phyloP scores from a whole-genome alignment of 257 asterid species.

The Gardenia jasminoides region DNA sequence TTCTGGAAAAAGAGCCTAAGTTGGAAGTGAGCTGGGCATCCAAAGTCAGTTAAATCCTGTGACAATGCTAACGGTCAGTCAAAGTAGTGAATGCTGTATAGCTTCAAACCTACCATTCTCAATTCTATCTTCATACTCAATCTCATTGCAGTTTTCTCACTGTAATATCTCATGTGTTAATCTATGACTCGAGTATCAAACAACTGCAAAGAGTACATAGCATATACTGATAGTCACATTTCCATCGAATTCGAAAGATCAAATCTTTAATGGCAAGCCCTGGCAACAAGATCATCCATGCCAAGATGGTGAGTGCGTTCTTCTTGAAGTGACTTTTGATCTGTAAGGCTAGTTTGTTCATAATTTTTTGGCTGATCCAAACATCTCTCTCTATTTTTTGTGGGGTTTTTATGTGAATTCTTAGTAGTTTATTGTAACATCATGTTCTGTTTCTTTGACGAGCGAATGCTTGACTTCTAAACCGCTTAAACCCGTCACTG shows the following conservation, averaged over 20 bases:
- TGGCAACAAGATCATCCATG: slow-evolving; percentile 19
- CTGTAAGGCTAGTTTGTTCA: background rate
- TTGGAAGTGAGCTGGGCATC: too few species aligned
- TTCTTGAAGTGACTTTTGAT: background rate
- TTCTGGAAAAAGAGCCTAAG: too few species aligned
- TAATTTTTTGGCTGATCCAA: background rate
- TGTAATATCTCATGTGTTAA: background rate
- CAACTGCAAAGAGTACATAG: background rate
- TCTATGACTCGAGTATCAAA: background rate
- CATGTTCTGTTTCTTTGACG: background rate
- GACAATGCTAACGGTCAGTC: slow-evolving; percentile 3
- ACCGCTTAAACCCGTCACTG: too few species aligned
- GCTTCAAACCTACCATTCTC: slow-evolving; percentile 17
- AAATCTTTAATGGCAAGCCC: slow-evolving; percentile 13
- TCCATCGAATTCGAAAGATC: background rate
- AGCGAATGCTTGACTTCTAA: background rate
- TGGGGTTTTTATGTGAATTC: background rate
- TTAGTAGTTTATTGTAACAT: background rate
- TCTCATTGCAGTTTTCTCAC: background rate
- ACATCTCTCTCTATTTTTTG: background rate
- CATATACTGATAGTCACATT: background rate
- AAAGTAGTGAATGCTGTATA: background rate
- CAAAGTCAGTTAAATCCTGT: background rate
- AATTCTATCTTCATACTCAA: background rate
- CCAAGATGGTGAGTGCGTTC: slow-evolving; percentile 19